Base-by-base conservation (phyloP, 768 basidiomycete genomes). In the Mycena vitilis region DNA sequence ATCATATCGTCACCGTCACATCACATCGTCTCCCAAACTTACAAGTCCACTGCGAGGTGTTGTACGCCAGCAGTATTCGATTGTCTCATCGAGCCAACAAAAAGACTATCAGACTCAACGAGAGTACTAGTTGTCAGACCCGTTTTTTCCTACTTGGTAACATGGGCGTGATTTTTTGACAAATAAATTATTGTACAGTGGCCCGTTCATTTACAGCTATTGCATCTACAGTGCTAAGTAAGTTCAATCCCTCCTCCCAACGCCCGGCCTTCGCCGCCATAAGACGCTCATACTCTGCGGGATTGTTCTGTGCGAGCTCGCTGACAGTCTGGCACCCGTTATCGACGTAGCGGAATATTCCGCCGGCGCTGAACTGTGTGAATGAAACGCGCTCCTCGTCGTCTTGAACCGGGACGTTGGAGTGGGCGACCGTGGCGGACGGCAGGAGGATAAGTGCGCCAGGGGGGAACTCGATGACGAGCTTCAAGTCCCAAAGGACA, bases 321-420 rank as follows among this genome's bases (percentile, higher is more conserved):
- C 30, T 47, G 10, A 71, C 71, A 0, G 66, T 74, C 15, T 60
- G 51, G 40, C 40, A 73, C 6, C 75, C 74, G 59, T 77, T 75
- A 13, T 73, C 66, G 8, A 75, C 71, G 54, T 60, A 79, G 8
- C 76, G 71, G 56, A 78, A 74, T 7, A 80, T 60, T 0, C 74
- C 73, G 0, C 77, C 80, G 0, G 77, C 71, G 1, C 66, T 67
- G 52, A 77, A 81, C 51, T 77, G 75, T 6, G 75, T 78, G 36
- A 78, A 72, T 1, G 77, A 78, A 2, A 62, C 49, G 1, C 75
- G 66, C 9, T 45, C 34, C 38, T 79, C 73, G 5, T 72, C 72
- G 10, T 64, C 25, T 9, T 57, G 52, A n/a, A 78, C 64, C 0
- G 73, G 57, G 8, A 73, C 56, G 44, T 80, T 80, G 10, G 70